Evolutionary conservation across 2,329 filamentous ascomycete genomes (phyloP).

Genomic region (Cryoendolithus antarcticus): DNA sequence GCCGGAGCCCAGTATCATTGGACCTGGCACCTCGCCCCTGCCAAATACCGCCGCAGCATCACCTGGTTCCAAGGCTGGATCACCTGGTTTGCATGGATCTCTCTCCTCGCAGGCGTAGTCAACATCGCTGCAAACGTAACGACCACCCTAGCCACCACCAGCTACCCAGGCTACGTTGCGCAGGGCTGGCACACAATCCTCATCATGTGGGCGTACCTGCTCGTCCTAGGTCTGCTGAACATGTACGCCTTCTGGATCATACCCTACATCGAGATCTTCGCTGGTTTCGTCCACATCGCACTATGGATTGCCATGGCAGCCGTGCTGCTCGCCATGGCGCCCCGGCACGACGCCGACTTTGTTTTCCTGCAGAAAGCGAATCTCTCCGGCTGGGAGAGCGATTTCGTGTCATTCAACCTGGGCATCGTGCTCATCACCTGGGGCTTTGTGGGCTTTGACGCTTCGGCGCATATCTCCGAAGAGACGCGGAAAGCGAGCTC

Average conservation of each 20-base stretch:
- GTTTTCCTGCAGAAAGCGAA: constrained; percentile 10
- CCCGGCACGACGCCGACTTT: constrained; percentile 10
- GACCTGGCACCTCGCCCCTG: constrained; percentile 13
- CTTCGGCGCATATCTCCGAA: constrained; percentile 11
- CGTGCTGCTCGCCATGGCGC: constrained; percentile 11
- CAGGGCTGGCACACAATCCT: constrained; percentile 29
- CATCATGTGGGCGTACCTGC: constrained; percentile 27
- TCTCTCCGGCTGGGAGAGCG: constrained; percentile 13
- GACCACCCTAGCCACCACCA: constrained; percentile 21
- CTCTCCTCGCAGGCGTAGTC: constrained; percentile 11
- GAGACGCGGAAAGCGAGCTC: constrained; percentile 11
- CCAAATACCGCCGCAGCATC: constrained; percentile 10
- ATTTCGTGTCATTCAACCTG: constrained; percentile 15
- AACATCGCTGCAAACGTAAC: constrained; percentile 26
- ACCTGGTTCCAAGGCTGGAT: constrained; percentile 26
- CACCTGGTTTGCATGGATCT: constrained; percentile 31
- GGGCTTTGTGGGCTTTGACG: constrained; percentile 15
- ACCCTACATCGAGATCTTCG: constrained; percentile 12
- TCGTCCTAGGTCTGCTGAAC: constrained; percentile 19
- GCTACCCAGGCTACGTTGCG: constrained; percentile 22
- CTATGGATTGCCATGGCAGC: constrained; percentile 13
- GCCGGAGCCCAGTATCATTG: constrained; percentile 18
- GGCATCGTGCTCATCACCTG: constrained; percentile 12
- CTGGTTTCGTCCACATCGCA: constrained; percentile 13
- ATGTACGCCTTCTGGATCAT: constrained; percentile 27